Evolutionary conservation across 1,284 basidiomycete genomes (phyloP), one percentile per base, ranked within the genome.

Genomic region (Tilletia indica): DNA sequence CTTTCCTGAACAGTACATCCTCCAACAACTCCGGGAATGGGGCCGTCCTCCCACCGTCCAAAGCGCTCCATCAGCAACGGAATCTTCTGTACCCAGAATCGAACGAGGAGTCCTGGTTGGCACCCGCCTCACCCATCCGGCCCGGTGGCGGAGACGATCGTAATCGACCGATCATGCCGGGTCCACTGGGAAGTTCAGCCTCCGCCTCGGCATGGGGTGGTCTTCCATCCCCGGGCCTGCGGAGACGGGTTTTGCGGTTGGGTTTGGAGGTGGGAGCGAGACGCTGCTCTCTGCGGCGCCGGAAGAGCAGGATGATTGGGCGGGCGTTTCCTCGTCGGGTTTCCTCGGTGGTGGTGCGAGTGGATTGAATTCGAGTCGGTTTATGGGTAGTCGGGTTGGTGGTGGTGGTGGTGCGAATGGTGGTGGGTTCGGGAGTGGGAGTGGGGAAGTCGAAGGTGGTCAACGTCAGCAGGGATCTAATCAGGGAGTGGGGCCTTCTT

Each of bases 351-450:
- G 56, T 1, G 51, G n/a, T 2, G 56, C 21, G 34, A 25, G 56
- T 6, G 56, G 16, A 12, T 34, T 58, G 56, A 58, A 58, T 14
- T 58, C 56, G 56, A 58, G 56, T 34, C 56, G 56, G 25, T 58
- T 58, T 8, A 58, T 58, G 56, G 56, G 56, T 14, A 25, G 51
- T 8, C 6, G 51, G 25, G 51, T 11, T n/a, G 51, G 2, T 6
- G 51, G 19, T 31, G 51, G 56, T 31, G 25, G 25, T 31, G 25
- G 25, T 31, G 25, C 25, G 25, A 31, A 31, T 31, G 51, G 51
- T 6, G 51, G 19, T 31, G 51, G 56, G 25, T n/a, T 58, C 56
- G 56, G 21, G 25, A 25, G n/a, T 34, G 12, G 56, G 11, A 14
- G 21, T 58, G n/a, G 16, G 56, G 56, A 34, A 4, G 25, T 31